These are phyloP conservation scores for Phoma sp. DNA, from an alignment of 2,329 filamentous ascomycete genomes.

Conservation along the genomic window DNA sequence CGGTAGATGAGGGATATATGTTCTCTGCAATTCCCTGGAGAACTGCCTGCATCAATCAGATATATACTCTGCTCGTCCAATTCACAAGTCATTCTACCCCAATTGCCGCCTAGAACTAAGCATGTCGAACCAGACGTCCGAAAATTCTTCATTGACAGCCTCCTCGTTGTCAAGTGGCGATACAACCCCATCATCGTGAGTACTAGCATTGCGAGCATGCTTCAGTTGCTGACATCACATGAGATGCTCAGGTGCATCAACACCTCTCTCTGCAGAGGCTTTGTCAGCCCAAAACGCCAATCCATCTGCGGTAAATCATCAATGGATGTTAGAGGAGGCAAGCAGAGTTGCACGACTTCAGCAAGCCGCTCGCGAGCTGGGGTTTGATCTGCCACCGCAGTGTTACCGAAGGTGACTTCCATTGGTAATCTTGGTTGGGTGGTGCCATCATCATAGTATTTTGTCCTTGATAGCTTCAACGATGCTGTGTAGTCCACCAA, in stretches of 20 bases:
- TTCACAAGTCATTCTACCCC: background rate
- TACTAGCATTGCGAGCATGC: background rate
- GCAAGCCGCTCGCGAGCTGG: slow-evolving; percentile 9
- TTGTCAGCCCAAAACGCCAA: slow-evolving; percentile 2
- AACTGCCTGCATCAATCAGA: background rate
- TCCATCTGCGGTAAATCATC: background rate
- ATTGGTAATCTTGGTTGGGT: background rate
- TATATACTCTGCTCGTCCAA: too few species aligned
- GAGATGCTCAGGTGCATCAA: slow-evolving; percentile 2
- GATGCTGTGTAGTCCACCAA: slow-evolving; percentile 57
- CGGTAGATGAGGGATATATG: slow-evolving; percentile 2
- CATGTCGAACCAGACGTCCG: background rate
- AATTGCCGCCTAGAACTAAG: background rate
- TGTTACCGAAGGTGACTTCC: slow-evolving; percentile 5
- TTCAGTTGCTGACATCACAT: background rate
- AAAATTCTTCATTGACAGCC: background rate
- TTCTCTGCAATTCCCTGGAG: background rate
- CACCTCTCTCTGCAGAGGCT: slow-evolving; percentile 5
- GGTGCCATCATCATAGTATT: slow-evolving; percentile 23
- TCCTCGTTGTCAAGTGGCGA: background rate
- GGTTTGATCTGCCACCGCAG: slow-evolving; percentile 9
- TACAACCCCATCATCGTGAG: background rate
- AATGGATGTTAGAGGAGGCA: slow-evolving; percentile 10
- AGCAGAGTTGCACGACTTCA: slow-evolving; percentile 6
- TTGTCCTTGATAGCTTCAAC: slow-evolving; percentile 46